Evolutionary conservation across 75 land plant species (phyloP).

Genomic region (Cryptomeria japonica): DNA sequence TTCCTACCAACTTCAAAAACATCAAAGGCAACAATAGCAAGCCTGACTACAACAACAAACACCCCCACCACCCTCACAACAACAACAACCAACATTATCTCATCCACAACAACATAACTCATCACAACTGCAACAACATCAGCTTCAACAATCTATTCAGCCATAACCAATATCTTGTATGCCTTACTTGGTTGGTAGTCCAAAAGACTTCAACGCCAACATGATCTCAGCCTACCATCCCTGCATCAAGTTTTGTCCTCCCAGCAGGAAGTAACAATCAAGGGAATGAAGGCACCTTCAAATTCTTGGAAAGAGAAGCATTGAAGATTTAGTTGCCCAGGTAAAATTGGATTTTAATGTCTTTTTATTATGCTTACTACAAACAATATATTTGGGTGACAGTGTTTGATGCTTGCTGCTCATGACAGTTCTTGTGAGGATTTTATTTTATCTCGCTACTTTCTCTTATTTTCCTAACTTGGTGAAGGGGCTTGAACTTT

Average conservation of each 20-base stretch:
- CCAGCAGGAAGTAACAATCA: slow-evolving; percentile 55
- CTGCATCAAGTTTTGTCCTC: slow-evolving; percentile 41
- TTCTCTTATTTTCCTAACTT: no score
- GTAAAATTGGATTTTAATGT: slow-evolving; percentile 20
- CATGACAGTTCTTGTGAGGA: no score
- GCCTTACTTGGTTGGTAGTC: slow-evolving; percentile 21
- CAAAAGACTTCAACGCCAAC: slow-evolving; percentile 52
- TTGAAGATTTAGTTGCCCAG: slow-evolving; percentile 87
- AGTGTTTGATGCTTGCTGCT: no score
- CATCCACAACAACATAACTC: slow-evolving; percentile 26
- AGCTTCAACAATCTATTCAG: slow-evolving; percentile 24
- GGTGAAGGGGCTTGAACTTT: no score
- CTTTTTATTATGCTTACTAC: no score
- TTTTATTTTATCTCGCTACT: no score
- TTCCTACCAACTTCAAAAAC: slow-evolving; percentile 51
- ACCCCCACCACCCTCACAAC: slow-evolving; percentile 30
- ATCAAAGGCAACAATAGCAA: slow-evolving; percentile 21
- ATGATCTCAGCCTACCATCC: slow-evolving; percentile 42
- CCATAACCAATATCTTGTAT: slow-evolving; percentile 35
- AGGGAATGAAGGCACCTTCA: slow-evolving; percentile 57
- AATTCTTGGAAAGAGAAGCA: slow-evolving; percentile 81
- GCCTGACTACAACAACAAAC: slow-evolving; percentile 38
- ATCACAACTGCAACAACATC: slow-evolving; percentile 21
- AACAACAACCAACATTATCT: slow-evolving; percentile 26
- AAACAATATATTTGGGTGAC: no score